Conservation (phyloP, 805 yeast species). For the Candida xyloterini region DNA sequence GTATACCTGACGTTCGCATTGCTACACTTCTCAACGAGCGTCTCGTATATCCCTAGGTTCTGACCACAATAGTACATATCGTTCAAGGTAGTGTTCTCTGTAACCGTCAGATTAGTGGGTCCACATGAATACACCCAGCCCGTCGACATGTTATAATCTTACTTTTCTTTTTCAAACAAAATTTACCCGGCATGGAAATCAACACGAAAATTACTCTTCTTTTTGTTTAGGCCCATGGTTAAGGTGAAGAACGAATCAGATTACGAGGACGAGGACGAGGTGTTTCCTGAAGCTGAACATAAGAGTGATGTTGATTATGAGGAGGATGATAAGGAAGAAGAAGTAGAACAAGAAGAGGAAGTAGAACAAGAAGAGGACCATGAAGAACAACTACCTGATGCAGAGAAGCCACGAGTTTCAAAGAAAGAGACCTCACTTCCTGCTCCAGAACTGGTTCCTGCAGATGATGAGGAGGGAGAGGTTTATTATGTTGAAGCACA, state of each 20-base stretch:
- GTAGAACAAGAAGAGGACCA: constrained; percentile 20
- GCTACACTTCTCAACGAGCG: too few relatives aligned
- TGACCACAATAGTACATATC: too few relatives aligned
- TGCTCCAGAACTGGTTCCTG: constrained; percentile 10
- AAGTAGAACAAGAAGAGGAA: constrained; percentile 15
- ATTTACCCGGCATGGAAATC: constrained; percentile 8
- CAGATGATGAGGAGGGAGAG: constrained; percentile 26
- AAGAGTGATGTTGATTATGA: constrained; percentile 26
- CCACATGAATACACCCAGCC: too few relatives aligned
- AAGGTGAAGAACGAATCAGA: constrained; percentile 7
- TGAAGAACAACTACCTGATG: constrained; percentile 20
- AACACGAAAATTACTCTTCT: constrained; percentile 20
- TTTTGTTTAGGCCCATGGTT: constrained; percentile 11
- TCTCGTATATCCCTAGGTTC: too few relatives aligned
- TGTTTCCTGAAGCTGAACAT: constrained; percentile 18
- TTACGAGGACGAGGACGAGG: constrained; percentile 22
- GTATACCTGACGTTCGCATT: too few relatives aligned
- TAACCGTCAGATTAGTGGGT: too few relatives aligned
- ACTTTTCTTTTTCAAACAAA: too few relatives aligned
- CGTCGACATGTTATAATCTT: too few relatives aligned
- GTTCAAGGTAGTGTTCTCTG: too few relatives aligned
- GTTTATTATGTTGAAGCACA: constrained; percentile 18
- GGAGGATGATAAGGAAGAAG: constrained; percentile 23
- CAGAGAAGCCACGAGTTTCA: constrained; percentile 4
- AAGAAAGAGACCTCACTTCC: constrained; percentile 15